Evolutionary conservation across 495 filamentous ascomycete genomes (phyloP).

Genomic region (Penicilliopsis zonata): DNA sequence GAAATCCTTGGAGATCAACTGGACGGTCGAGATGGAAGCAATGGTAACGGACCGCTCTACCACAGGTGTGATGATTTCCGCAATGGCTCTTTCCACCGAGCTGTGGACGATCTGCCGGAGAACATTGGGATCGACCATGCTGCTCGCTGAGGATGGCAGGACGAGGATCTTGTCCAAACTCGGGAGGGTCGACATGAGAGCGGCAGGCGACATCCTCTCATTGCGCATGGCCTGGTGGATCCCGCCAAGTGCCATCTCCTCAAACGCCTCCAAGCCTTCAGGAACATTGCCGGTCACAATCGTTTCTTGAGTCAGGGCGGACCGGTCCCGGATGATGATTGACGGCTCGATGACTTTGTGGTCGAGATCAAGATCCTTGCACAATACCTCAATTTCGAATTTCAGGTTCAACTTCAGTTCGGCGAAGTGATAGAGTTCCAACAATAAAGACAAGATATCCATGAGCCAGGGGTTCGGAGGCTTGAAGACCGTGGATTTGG

Average conservation of each 20-base stretch:
- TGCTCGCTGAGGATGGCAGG: conserved; percentile 64
- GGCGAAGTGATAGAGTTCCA: conserved; percentile 86
- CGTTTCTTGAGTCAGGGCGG: conserved; percentile 46
- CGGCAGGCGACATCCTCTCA: conserved; percentile 58
- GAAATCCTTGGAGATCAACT: conserved; percentile 93
- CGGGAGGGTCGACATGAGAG: conserved; percentile 63
- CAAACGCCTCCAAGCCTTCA: conserved; percentile 65
- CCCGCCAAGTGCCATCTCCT: conserved; percentile 61
- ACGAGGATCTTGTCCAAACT: conserved; percentile 62
- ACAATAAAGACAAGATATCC: conserved; percentile 78
- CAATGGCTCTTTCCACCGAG: conserved; percentile 76
- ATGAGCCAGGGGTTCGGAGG: conserved; percentile 96
- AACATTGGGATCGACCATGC: conserved; percentile 53
- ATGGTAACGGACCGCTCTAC: conserved; percentile 97
- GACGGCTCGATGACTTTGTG: conserved; percentile 79
- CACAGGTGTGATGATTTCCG: conserved; percentile 92
- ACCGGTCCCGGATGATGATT: conserved; percentile 63
- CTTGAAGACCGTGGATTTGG: conserved; percentile 77
- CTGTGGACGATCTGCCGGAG: conserved; percentile 72
- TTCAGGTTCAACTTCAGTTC: conserved; percentile 91
- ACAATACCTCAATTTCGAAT: conserved; percentile 96
- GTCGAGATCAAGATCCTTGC: conserved; percentile 79
- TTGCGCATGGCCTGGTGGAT: conserved; percentile 57
- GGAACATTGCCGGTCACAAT: conserved; percentile 40
- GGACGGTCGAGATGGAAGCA: conserved; percentile 85